Evolutionary conservation across 805 yeast species (phyloP), one percentile per base, ranked within the genome.

Genomic region (Candida cerambycidarum): DNA sequence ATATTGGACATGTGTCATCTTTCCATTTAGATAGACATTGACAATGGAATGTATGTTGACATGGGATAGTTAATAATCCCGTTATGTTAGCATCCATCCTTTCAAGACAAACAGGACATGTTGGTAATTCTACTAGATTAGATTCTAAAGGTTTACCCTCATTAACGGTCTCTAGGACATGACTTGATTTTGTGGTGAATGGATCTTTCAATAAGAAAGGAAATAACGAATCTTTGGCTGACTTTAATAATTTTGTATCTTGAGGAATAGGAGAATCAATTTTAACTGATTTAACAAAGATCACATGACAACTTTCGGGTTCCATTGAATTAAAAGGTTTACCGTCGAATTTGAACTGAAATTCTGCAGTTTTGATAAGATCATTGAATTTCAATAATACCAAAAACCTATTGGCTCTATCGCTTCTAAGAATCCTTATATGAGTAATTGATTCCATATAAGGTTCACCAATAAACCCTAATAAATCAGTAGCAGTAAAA

Each of bases 11-110:
- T 19, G 86, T 79, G 46, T 88, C 93, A 57, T 89, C 96, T 43
- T 78, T 79, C 97, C 97, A 89, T 61, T 83, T 85, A 35, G 88
- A 80, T 39, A 89, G 69, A 58, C 97, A 90, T 52, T 79, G 85
- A 52, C 96, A 89, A 60, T 89, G 97, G 61, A 88, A 89, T 0
- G 96, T 87, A 58, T 89, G 97, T 58, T 88, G 96, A 49, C 97
- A 90, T 2, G 93, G 89, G 25, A 87, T 89, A 0, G 97, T 90
- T 5, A 89, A 65, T 9, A 89, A 68, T 0, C 97, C 97, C 0
- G 95, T 81, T 3, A 85, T 69, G 16, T 77, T 78, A 1, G 89
- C 71, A 57, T 89, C 97, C 83, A 89, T 82, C 46, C 95, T 69
- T 54, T 89, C 97, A 13, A 89, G 67, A 57, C 97, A 89, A 0